These are phyloP conservation scores for Monosporascus ibericus DNA, from an alignment of 2,329 filamentous ascomycete genomes.

Conservation along the genomic window DNA sequence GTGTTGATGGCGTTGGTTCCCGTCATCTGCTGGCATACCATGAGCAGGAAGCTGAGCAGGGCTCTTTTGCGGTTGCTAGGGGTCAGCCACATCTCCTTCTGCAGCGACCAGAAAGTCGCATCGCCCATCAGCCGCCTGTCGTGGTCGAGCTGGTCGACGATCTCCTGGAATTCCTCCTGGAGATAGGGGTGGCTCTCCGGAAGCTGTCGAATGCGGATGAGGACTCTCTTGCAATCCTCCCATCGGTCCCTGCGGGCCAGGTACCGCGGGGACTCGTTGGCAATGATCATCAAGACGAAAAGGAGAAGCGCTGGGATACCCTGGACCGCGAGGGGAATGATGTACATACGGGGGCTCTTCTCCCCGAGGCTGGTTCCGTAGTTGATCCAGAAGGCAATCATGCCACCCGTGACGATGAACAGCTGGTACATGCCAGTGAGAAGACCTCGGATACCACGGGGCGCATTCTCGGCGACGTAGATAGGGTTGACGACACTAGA, in stretches of 20 bases:
- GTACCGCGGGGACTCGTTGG: conserved; percentile 60
- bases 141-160: conserved; percentile 54
- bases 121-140: conserved; percentile 53
- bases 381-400: conserved; percentile 44
- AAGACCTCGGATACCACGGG: conserved; percentile 37
- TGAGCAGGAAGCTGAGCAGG: conserved; percentile 52
- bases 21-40: conserved; percentile 70
- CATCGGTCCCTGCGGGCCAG: conserved; percentile 58
- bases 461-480: conserved; percentile 39
- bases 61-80: conserved; percentile 58
- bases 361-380: conserved; percentile 39
- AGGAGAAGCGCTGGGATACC: conserved; percentile 56
- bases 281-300: conserved; percentile 53
- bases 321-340: conserved; percentile 58
- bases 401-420: conserved; percentile 38
- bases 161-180: conserved; percentile 55
- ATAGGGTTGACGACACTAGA: conserved; percentile 37
- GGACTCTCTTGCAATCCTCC: conserved; percentile 52
- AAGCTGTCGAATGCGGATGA: conserved; percentile 51
- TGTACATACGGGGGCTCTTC: conserved; percentile 31
- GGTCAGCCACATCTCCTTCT: conserved; percentile 58
- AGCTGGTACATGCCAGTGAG: conserved; percentile 39
- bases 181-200: conserved; percentile 46
- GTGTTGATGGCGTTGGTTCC: conserved; percentile 38
- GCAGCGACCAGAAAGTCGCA: conserved; percentile 48